Evolutionary conservation across 2,329 filamentous ascomycete genomes (phyloP), one percentile per base, ranked within the genome.

Genomic region (Monosporascus sp.): DNA sequence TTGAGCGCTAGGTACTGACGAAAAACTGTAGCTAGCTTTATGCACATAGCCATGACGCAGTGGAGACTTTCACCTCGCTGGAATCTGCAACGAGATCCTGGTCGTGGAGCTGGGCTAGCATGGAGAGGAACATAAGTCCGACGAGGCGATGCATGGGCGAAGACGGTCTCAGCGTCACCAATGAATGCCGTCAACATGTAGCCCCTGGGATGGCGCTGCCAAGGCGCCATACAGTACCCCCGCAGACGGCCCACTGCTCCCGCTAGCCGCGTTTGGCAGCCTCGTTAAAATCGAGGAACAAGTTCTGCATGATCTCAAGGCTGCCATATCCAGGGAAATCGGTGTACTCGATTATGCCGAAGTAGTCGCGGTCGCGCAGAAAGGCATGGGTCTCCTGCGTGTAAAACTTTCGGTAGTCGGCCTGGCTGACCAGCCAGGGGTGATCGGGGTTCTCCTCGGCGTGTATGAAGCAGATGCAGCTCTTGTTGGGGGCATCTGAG

Each of bases 341-440:
- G 50, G 77, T 78, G 60, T 68, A 76, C 2, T 70, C 70, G 58
- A 75, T 64, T 70, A 78, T 73, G 7, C 19, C 19, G 43, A 78
- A 77, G 38, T 55, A 55, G 48, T 78, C 74, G 2, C 70, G 73
- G 48, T 63, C 57, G 9, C 68, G 67, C 11, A 69, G 49, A 31
- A 43, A 17, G 54, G 55, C 16, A 51, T 64, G 56, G 38, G 55
- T 58, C 24, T 49, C 54, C 49, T 62, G 58, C 3, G 53, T 55
- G 22, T 56, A 27, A 54, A 63, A 66, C 59, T 66, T 71, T 27
- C 17, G 40, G 45, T 60, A 57, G 20, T 64, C 69, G 2, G 69
- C 71, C 20, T 54, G 43, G 43, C 64, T 68, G 51, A 71, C 36
- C 48, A 65, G 54, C 65, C 66, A 71, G 4, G 62, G 59, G 36